Evolutionary conservation across 352 stramenopile species (phyloP).

Genomic region (Globisporangium paddicum): DNA sequence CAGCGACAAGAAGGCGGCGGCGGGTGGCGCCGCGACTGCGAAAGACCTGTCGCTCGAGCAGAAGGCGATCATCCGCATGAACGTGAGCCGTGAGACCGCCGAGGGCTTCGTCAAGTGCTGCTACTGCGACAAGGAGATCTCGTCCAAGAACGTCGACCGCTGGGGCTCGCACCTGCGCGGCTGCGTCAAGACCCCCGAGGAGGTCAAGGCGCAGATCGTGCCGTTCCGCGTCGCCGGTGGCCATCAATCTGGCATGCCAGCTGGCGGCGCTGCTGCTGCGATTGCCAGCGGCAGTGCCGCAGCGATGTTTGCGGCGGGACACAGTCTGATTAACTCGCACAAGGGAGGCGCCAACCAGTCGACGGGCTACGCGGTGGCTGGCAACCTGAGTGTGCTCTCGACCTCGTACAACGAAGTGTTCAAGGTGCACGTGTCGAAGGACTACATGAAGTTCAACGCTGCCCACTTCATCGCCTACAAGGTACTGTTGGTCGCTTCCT

Average conservation of each 20-base stretch:
- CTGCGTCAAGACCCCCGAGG: constrained; percentile 70
- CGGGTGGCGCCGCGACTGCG: background rate
- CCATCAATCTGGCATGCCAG: background rate
- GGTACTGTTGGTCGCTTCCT: constrained; percentile 21
- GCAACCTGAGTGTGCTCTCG: constrained; percentile 11
- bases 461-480: constrained; percentile 90
- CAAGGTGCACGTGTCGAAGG: constrained; percentile 86
- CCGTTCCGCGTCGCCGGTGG: constrained; percentile 25
- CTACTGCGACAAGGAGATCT: constrained; percentile 85
- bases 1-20: constrained; percentile 17
- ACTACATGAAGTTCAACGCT: constrained; percentile 92
- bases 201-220: constrained; percentile 76
- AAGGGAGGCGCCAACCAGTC: background rate
- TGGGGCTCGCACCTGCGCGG: constrained; percentile 79
- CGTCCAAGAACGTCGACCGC: constrained; percentile 77
- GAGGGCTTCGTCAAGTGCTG: constrained; percentile 71
- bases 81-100: constrained; percentile 54
- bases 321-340: background rate
- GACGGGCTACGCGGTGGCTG: constrained; percentile 7
- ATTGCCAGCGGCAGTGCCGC: background rate
- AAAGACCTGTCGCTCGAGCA: constrained; percentile 70
- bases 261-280: background rate
- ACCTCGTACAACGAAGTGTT: constrained; percentile 69
- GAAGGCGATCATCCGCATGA: constrained; percentile 72
- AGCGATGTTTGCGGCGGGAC: background rate